These are phyloP conservation scores for Marasmius oreades DNA, from an alignment of 1,284 basidiomycete species.

Conservation along the genomic window DNA sequence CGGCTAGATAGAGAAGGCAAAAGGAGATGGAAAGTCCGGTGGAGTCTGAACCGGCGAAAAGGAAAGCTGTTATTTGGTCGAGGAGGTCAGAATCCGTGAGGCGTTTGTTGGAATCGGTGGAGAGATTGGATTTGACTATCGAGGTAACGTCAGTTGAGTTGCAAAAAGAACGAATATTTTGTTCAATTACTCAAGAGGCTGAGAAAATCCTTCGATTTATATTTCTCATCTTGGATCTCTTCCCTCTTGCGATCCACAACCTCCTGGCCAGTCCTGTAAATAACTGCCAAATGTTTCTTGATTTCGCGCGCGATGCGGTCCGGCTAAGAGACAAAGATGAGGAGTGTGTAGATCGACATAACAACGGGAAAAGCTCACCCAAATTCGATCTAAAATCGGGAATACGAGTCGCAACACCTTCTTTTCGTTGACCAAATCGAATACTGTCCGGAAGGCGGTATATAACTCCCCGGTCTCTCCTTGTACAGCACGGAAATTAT, in stretches of 20 bases:
- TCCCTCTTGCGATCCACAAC: constrained; percentile 40
- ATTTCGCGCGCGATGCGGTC: constrained; percentile 35
- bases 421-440: constrained; percentile 39
- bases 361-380: constrained; percentile 27
- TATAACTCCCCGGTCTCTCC: constrained; percentile 47
- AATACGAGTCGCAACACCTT: constrained; percentile 41
- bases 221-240: constrained; percentile 30
- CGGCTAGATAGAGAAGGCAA: constrained; percentile 50
- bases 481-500: constrained; percentile 43
- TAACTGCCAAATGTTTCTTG: constrained; percentile 33
- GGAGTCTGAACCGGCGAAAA: constrained; percentile 54
- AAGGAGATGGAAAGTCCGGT: constrained; percentile 51
- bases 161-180: not conserved
- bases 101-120: constrained; percentile 34
- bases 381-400: constrained; percentile 40
- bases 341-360: not conserved
- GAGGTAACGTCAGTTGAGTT: constrained; percentile 6
- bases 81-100: constrained; percentile 47
- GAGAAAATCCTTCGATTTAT: constrained; percentile 40
- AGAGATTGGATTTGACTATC: constrained; percentile 46
- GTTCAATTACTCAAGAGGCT: constrained; percentile 41
- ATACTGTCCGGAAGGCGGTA: constrained; percentile 45
- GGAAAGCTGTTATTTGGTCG: constrained; percentile 50
- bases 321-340: constrained; percentile 27
- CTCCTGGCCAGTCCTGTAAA: constrained; percentile 35